Percentiles rank a stretch among this genome's conserved stretches.
phyloP scores from a whole-genome alignment of 768 basidiomycete genomes.

The Cyclocybe aegerita region DNA sequence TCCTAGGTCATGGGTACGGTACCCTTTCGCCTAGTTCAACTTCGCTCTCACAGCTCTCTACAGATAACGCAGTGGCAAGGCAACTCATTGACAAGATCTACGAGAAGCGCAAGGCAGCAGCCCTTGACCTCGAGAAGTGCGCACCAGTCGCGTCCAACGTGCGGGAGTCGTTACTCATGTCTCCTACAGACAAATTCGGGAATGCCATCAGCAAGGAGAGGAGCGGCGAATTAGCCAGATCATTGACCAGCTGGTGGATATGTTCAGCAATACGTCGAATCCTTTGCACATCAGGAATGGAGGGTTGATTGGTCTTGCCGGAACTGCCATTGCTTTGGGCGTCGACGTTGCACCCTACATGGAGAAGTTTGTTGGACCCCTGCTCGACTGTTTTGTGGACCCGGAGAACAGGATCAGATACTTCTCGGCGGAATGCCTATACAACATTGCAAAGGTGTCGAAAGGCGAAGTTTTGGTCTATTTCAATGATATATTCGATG shows the following conservation, averaged over 20 bases:
- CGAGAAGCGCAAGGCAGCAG: constrained; percentile 94
- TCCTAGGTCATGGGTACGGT: constrained; percentile 23
- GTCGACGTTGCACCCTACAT: constrained; percentile 93
- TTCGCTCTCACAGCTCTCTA: neutral
- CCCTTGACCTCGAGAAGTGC: constrained; percentile 94
- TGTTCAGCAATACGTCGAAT: constrained; percentile 84
- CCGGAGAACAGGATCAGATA: constrained; percentile 94
- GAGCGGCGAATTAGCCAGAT: constrained; percentile 80
- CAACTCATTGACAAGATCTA: constrained; percentile 93
- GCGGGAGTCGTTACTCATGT: constrained; percentile 1
- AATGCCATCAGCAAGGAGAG: constrained; percentile 82
- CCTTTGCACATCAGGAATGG: constrained; percentile 91
- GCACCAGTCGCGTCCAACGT: constrained; percentile 10
- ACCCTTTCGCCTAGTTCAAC: neutral
- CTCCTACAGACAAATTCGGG: constrained; percentile 70
- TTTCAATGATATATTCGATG: constrained; percentile 98
- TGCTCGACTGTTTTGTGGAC: constrained; percentile 91
- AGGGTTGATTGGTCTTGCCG: constrained; percentile 93
- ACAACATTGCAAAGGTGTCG: constrained; percentile 97
- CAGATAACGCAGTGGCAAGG: constrained; percentile 74
- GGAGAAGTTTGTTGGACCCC: constrained; percentile 86
- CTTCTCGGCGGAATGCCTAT: constrained; percentile 96
- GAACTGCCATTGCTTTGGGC: constrained; percentile 94
- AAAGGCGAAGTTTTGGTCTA: constrained; percentile 96
- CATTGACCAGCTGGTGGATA: constrained; percentile 91